Percentiles rank a stretch among this genome's conserved stretches.
Conservation (phyloP, 306 rosid genomes). For the Benincasa hispida region DNA sequence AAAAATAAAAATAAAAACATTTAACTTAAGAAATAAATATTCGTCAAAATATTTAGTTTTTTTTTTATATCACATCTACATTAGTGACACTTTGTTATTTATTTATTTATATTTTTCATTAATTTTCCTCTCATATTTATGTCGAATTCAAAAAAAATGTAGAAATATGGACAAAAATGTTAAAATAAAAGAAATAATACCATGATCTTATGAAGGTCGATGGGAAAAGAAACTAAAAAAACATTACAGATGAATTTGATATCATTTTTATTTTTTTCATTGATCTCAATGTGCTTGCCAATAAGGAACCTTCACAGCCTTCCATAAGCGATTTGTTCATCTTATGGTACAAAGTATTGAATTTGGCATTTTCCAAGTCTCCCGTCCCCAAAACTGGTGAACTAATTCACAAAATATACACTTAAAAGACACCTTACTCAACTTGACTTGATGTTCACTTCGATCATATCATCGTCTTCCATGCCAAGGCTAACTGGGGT, state of each 20-base stretch:
- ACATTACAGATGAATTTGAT: not conserved
- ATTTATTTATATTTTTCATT: no score
- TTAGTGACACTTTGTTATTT: no score
- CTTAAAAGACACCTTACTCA: conserved; percentile 29
- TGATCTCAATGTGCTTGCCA: not conserved
- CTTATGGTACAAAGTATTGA: not conserved
- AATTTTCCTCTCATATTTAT: no score
- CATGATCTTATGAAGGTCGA: no score
- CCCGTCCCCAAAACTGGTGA: not conserved
- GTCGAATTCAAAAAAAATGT: no score
- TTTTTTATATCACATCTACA: no score
- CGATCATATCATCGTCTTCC: conserved; percentile 82
- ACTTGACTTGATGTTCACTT: conserved; percentile 49
- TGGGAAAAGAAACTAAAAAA: not conserved
- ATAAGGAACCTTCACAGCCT: not conserved
- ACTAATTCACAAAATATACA: not conserved
- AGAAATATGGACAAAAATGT: no score
- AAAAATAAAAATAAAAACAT: no score
- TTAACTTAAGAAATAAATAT: no score
- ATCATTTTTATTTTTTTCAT: not conserved
- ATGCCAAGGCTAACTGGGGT: conserved; percentile 66
- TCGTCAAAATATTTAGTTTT: no score
- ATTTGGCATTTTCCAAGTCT: not conserved
- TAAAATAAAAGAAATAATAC: no score
- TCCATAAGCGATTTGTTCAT: not conserved